Base-by-base conservation (phyloP, 2,329 filamentous ascomycete species). In the Didymella sp. region DNA sequence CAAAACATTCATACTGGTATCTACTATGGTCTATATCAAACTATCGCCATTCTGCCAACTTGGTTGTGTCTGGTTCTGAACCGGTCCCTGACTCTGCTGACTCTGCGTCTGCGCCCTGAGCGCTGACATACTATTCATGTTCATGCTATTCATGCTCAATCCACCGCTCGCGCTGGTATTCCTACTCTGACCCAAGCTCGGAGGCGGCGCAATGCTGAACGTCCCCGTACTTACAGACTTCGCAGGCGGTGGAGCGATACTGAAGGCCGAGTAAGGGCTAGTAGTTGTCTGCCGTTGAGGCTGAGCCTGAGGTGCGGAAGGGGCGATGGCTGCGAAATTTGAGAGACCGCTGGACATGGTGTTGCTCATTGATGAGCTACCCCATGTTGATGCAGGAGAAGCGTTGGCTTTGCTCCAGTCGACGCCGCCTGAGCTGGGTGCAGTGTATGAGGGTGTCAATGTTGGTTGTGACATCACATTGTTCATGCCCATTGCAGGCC, bases 271-370 rank as follows among this genome's bases (percentile, higher is more conserved):
- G 31, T 73, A 77, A 4, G 72, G 70, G 17, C 62, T 65, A 24
- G 72, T 62, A n/a, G 38, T 35, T 22, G 30, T 61, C 52, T 66
- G 62, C 9, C 56, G 40, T 27, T 63, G 61, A 15, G 60, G 27
- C 17, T 68, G 67, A 19, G 64, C 51, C 5, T 61, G 63, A 6
- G 22, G 38, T 19, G 22, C 22, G 17, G 58, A 83, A 71, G 15
- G 81, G 76, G 84, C 84, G 85, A 74, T 85, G 80, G 54, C 85
- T 81, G 53, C 85, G 58, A 75, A 77, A 15, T 80, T 79, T 0
- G 80, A 75, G 6, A 70, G 58, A 4, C 58, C 56, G 47, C 58
- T 62, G 40, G 68, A 35, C 33, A 51, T 57, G 25, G 42, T 56
- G 40, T 54, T 58, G 12, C 52, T 60, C 22, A 57, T 65, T 1